Evolutionary conservation across 148 eudicot species (phyloP), one percentile per base, ranked within the genome.

Genomic region (Persicaria maculosa): DNA sequence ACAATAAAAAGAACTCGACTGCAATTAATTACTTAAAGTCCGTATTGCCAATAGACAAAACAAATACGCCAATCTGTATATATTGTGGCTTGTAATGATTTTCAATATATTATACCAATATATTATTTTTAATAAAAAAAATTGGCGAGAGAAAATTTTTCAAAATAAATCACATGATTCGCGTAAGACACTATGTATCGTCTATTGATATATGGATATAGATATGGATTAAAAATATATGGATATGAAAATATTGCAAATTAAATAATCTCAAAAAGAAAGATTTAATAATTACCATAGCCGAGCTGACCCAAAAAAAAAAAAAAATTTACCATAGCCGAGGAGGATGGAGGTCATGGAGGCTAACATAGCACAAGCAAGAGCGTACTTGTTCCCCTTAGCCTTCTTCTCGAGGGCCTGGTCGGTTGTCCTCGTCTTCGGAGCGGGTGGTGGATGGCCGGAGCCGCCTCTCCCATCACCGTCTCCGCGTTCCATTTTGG

Each of bases 291-390:
- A 54, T 54, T 54, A 54, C n/a, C 17, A 17, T 4, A 9, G 6
- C 12, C 14, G 7, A 7, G 8, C 0, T 7, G 11, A n/a, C 15
- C 14, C 43, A 19, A 12, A 57, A 44, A 5, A 52, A 14, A 1
- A 25, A 4, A 7, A 44, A 31, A 11, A n/a, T 2, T 52, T 79
- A 87, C 90, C 90, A 50, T 87, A 87, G 10, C 90, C 90, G 4
- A 87, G 80, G 54, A 87, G 76, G 73, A 85, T 82, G 65, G 88
- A 87, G 62, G 88, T 87, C 86, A 83, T 81, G 65, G 90, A 87
- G 73, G 90, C 88, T 64, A 87, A 71, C 9, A 79, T 80, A 70
- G 90, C 87, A 81, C 87, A 85, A 62, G 81, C 88, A 74, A 87
- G 77, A 16, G 90, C 88, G 77, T 73, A 85, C 72, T 77, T 83